Percentiles rank a stretch among this genome's conserved stretches.
Evolutionary conservation across 2,329 filamentous ascomycete genomes (phyloP).

Genomic region (Trichoderma afroharzianum): DNA sequence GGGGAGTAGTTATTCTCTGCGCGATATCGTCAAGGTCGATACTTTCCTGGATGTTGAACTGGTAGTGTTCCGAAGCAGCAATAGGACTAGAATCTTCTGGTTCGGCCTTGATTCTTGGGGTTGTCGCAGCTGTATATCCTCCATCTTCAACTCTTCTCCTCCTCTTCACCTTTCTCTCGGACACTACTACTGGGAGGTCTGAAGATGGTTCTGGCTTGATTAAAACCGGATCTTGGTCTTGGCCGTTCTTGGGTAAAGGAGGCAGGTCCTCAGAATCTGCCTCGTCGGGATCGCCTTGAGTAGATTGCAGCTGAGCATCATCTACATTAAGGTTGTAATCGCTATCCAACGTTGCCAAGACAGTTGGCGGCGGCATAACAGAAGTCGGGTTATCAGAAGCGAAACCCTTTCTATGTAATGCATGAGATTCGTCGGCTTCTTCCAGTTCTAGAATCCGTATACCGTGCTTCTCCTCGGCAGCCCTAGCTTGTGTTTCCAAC

Average conservation of each 20-base stretch:
- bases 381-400: conserved; percentile 19
- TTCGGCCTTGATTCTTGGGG: conserved; percentile 43
- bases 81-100: conserved; percentile 30
- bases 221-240: conserved; percentile 4
- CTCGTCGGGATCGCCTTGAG: conserved; percentile 19
- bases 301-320: conserved; percentile 21
- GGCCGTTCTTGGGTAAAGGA: conserved; percentile 19
- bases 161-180: conserved; percentile 47
- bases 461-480: conserved; percentile 38
- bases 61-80: conserved; percentile 20
- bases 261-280: conserved; percentile 24
- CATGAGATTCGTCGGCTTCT: neutral
- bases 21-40: conserved; percentile 50
- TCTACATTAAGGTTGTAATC: conserved; percentile 14
- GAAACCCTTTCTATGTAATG: conserved; percentile 15
- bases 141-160: conserved; percentile 39
- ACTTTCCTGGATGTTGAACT: conserved; percentile 48
- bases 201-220: conserved; percentile 55
- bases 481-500: conserved; percentile 42
- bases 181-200: conserved; percentile 49
- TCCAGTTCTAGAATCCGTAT: conserved; percentile 30
- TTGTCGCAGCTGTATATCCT: conserved; percentile 23
- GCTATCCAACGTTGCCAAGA: conserved; percentile 13
- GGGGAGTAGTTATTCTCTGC: conserved; percentile 34
- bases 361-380: neutral